Evolutionary conservation across 2,329 filamentous ascomycete species (phyloP), one percentile per base, ranked within the genome.

Genomic region (Hypomyces perniciosus): DNA sequence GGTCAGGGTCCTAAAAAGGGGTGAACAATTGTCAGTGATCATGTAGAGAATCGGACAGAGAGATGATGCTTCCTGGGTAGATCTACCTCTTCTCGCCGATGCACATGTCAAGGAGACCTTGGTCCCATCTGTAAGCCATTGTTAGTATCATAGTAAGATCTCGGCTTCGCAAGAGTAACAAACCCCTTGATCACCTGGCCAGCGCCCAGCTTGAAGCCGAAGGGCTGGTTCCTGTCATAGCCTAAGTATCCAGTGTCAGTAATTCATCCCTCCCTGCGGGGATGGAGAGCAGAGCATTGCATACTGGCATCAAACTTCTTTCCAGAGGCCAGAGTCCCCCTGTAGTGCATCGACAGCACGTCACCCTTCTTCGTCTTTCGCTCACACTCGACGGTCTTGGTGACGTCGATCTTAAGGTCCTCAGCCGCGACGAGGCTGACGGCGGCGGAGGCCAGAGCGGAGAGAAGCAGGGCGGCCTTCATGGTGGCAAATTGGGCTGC

Each of bases 61-160:
- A 27, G n/a, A 37, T 31, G 6, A 30, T 20, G 20, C 20, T 38
- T 28, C 39, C 20, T 28, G 31, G 33, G 20, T 52, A 44, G 34
- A 60, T 69, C 71, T 61, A 75, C 77, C 79, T 81, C 77, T 91
- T 92, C 77, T 97, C 92, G 56, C 93, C 92, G 61, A 95, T 86
- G 72, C 93, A 97, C 91, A 97, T 96, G 64, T 88, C 88, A 48
- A 93, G 62, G 37, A 97, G 79, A 45, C 92, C 92, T 66, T 95
- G 72, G 62, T 97, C 92, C 92, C 91, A 96, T 65, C 85, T 88
- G 55, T 44, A 27, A 41, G 61, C 56, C 46, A 48, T 20, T 12
- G 38, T 26, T 33, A 27, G 48, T 31, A 31, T 13, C 10, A 44
- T 37, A 10, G 9, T 5, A 42, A 29, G 3, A 8, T n/a, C 8